Evolutionary conservation across 345 rosid genomes (phyloP).

Genomic region (Boechera divaricarpa): DNA sequence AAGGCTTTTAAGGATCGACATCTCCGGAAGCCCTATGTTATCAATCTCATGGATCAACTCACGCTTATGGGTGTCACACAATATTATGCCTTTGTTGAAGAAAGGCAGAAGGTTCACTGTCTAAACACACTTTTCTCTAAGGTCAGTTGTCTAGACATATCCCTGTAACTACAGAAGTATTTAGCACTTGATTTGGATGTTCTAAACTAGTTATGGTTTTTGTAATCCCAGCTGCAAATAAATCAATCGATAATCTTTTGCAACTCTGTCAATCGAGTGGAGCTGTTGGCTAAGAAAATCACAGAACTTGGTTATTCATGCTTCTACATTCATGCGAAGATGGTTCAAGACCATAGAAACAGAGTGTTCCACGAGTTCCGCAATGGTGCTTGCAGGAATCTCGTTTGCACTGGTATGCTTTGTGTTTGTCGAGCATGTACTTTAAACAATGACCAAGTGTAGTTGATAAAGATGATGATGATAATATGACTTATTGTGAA

Average conservation of each 20-base stretch:
- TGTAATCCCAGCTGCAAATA: slow-evolving; percentile 84
- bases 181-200: slow-evolving; percentile 15
- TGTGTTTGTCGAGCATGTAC: slow-evolving; percentile 22
- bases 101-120: slow-evolving; percentile 99
- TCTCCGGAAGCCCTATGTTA: slow-evolving; percentile 80
- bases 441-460: slow-evolving; percentile 15
- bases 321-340: slow-evolving; percentile 97
- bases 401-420: slow-evolving; percentile 94
- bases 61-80: slow-evolving; percentile 97
- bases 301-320: slow-evolving; percentile 99
- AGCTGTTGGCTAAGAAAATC: slow-evolving; percentile 96
- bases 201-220: slow-evolving; percentile 8
- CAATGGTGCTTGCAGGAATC: slow-evolving; percentile 99
- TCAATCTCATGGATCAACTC: slow-evolving; percentile 99
- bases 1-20: slow-evolving; percentile 97
- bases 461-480: not conserved
- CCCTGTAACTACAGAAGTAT: slow-evolving; percentile 15
- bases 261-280: slow-evolving; percentile 98
- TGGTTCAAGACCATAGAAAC: slow-evolving; percentile 99
- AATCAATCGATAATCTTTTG: slow-evolving; percentile 98
- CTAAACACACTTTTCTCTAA: slow-evolving; percentile 98
- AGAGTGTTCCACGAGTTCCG: slow-evolving; percentile 99
- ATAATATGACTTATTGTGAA: slow-evolving; percentile 13
- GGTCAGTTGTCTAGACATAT: slow-evolving; percentile 53
- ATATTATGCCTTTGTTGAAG: slow-evolving; percentile 98